Evolutionary conservation across 2,329 filamentous ascomycete species (phyloP).

Genomic region (Diplocarpon mali): DNA sequence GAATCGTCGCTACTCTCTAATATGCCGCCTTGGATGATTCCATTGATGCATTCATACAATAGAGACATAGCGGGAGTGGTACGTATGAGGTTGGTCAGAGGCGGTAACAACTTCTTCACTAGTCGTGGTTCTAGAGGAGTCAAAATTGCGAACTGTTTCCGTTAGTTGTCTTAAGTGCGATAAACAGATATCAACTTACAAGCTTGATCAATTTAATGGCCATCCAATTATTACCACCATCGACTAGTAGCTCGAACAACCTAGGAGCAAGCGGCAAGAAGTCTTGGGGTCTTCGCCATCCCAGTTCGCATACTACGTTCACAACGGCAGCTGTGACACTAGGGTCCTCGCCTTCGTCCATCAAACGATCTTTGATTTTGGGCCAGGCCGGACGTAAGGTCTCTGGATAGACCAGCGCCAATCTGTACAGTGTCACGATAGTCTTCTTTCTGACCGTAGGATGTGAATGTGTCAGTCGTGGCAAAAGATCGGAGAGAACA

Average conservation of each 20-base stretch:
- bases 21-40: constrained; percentile 94
- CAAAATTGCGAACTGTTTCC: constrained; percentile 73
- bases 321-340: constrained; percentile 94
- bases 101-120: constrained; percentile 81
- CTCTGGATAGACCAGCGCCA: constrained; percentile 94
- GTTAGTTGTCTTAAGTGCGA: constrained; percentile 48
- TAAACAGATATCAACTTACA: constrained; percentile 36
- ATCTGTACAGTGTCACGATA: constrained; percentile 82
- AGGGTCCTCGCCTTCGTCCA: constrained; percentile 81
- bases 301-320: constrained; percentile 92
- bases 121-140: constrained; percentile 87
- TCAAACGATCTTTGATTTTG: constrained; percentile 87
- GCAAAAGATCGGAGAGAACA: constrained; percentile 73
- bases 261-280: constrained; percentile 86
- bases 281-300: constrained; percentile 86
- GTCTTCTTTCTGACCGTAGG: constrained; percentile 89
- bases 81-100: constrained; percentile 83
- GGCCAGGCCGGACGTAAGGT: constrained; percentile 89
- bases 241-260: constrained; percentile 83
- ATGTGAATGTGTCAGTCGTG: constrained; percentile 76
- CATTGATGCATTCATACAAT: constrained; percentile 95
- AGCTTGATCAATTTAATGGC: constrained; percentile 98
- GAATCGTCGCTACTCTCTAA: constrained; percentile 71
- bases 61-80: constrained; percentile 97
- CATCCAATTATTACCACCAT: constrained; percentile 98